Percentiles rank a stretch among this genome's conserved stretches.
phyloP scores from a whole-genome alignment of 2,329 filamentous ascomycete species.

The Alternaria infectoria region DNA sequence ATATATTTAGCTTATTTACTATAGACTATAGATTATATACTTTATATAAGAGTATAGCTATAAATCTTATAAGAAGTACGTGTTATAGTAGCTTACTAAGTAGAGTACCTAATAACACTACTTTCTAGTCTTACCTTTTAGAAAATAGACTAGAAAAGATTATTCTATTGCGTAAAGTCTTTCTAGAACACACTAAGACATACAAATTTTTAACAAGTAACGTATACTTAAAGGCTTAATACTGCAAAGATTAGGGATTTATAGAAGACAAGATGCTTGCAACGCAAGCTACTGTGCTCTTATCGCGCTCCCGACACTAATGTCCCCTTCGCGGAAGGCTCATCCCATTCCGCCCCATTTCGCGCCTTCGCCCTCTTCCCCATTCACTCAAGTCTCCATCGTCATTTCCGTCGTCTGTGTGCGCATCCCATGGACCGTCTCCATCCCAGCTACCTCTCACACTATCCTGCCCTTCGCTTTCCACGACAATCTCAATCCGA shows the following conservation, averaged over 20 bases:
- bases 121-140: neutral
- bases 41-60: too few species aligned
- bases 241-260: neutral
- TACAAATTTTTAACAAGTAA: neutral
- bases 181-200: neutral
- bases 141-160: neutral
- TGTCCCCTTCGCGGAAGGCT: constrained; percentile 18
- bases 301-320: neutral
- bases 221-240: neutral
- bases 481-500: constrained; percentile 31
- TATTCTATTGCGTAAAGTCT: neutral
- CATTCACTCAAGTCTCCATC: constrained; percentile 17
- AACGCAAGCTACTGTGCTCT: neutral
- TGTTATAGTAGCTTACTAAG: neutral
- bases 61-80: too few species aligned
- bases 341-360: constrained; percentile 16
- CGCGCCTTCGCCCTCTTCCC: constrained; percentile 18
- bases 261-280: neutral
- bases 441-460: constrained; percentile 2
- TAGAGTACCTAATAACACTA: neutral
- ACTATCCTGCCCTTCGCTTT: constrained; percentile 12
- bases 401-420: neutral
- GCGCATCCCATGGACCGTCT: constrained; percentile 4
- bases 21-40: neutral
- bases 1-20: constrained; percentile 1